Evolutionary conservation across 2,329 filamentous ascomycete species (phyloP).

Genomic region (Fusarium multiceps): DNA sequence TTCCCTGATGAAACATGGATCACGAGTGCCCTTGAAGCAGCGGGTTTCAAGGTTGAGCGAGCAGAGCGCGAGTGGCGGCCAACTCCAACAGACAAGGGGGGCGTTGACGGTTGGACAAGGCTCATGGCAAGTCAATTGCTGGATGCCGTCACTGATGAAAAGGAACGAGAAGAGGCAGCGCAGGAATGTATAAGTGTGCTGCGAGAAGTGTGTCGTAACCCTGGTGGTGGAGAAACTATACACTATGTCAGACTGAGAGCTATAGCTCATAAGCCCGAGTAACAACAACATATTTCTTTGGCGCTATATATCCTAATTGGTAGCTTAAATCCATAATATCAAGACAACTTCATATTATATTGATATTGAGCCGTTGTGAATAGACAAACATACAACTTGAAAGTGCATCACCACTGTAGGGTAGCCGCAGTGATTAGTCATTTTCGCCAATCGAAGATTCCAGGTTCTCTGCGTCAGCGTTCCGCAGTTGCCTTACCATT

Average conservation of each 20-base stretch:
- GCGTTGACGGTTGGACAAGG: constrained; percentile 73
- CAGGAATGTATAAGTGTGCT: constrained; percentile 66
- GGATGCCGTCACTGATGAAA: constrained; percentile 59
- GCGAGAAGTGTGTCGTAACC: constrained; percentile 64
- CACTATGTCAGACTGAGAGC: constrained; percentile 66
- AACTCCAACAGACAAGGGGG: constrained; percentile 67
- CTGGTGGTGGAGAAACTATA: constrained; percentile 66
- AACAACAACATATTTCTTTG: background rate
- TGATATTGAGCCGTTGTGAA: background rate
- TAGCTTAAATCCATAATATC: background rate
- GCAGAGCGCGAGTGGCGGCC: constrained; percentile 74
- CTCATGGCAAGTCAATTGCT: constrained; percentile 71
- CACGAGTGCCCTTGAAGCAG: constrained; percentile 56
- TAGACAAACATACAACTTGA: background rate
- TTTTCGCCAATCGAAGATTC: constrained; percentile 38
- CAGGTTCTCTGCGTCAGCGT: constrained; percentile 38
- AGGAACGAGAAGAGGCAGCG: constrained; percentile 63
- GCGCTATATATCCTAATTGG: no score
- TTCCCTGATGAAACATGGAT: constrained; percentile 75
- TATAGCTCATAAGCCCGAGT: constrained; percentile 55
- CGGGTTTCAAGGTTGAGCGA: constrained; percentile 62
- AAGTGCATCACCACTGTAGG: background rate
- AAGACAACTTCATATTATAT: background rate
- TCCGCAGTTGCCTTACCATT: background rate
- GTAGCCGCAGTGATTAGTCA: constrained; percentile 39